phyloP scores from a whole-genome alignment of 352 stramenopile genomes.

The Globisporangium mamillatum region DNA sequence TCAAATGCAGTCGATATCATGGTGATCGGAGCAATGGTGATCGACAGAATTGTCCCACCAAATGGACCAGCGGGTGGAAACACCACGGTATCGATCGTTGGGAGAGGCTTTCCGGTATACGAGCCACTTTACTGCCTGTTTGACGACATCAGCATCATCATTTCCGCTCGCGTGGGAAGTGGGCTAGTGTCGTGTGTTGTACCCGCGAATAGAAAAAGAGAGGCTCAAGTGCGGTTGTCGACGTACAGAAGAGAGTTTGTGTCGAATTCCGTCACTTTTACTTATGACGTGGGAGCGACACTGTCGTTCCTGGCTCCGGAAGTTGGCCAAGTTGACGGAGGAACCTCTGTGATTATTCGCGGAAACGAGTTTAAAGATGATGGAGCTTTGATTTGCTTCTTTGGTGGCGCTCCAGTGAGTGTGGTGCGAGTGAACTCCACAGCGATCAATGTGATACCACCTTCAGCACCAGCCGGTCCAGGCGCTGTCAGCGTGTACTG shows the following conservation, averaged over 20 bases:
- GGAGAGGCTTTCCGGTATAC: background rate
- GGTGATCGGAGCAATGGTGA: constrained; percentile 1
- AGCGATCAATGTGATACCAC: background rate
- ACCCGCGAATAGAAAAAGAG: background rate
- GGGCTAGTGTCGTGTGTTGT: background rate
- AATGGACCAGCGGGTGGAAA: background rate
- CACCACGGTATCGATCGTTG: background rate
- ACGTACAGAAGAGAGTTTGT: background rate
- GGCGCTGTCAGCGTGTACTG: background rate
- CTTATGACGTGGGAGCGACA: background rate
- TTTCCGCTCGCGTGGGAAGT: background rate
- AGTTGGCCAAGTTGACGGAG: constrained; percentile 7
- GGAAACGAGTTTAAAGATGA: constrained; percentile 6
- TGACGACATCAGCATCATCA: background rate
- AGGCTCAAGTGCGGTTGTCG: background rate
- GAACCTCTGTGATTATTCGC: constrained; percentile 9
- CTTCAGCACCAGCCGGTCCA: background rate
- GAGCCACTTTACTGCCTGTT: constrained; percentile 15
- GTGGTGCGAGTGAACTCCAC: constrained; percentile 13
- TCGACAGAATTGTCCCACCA: constrained; percentile 4
- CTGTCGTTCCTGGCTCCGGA: constrained; percentile 2
- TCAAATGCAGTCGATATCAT: constrained; percentile 5
- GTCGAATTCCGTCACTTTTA: constrained; percentile 7
- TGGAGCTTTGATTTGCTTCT: background rate
- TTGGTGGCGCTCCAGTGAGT: background rate